Conservation (phyloP, 108 stramenopile genomes). For the Nitzschia sp. region DNA sequence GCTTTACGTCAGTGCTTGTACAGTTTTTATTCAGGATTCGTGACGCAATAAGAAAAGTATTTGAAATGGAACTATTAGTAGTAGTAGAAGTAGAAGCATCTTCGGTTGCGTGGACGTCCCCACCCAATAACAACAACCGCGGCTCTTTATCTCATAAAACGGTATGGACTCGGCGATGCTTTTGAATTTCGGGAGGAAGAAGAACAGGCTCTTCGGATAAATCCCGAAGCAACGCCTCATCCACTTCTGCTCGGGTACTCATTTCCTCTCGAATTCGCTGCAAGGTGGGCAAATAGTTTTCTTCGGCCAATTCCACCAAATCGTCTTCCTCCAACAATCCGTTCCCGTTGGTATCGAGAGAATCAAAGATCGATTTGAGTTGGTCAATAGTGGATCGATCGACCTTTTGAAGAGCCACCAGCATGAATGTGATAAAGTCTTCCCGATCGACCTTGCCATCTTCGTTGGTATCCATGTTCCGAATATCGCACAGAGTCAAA, state of each 20-base stretch:
- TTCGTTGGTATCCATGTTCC: slow-evolving; percentile 45
- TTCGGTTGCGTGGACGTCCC: too few relatives aligned
- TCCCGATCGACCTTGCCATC: slow-evolving; percentile 48
- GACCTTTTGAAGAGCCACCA: slow-evolving; percentile 64
- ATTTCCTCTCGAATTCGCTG: background rate
- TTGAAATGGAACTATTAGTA: too few relatives aligned
- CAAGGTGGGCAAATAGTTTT: slow-evolving; percentile 2
- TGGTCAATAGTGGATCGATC: slow-evolving; percentile 15
- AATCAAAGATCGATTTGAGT: slow-evolving; percentile 14
- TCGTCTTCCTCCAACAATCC: slow-evolving; percentile 12
- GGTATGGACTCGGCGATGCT: background rate
- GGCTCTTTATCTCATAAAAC: background rate
- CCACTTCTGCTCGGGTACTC: background rate
- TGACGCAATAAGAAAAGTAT: too few relatives aligned
- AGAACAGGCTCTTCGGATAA: background rate
- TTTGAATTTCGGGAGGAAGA: background rate
- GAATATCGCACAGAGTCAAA: slow-evolving; percentile 44
- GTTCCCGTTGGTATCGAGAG: slow-evolving; percentile 18
- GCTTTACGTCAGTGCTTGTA: too few relatives aligned
- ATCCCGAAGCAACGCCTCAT: background rate
- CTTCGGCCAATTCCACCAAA: slow-evolving; percentile 10
- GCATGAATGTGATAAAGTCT: slow-evolving; percentile 56
- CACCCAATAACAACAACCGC: too few relatives aligned
- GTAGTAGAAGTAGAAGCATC: too few relatives aligned
- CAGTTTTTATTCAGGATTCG: too few relatives aligned